These are phyloP conservation scores for Cryphonectria carpinicola DNA, from an alignment of 2,329 filamentous ascomycete genomes.

Conservation along the genomic window DNA sequence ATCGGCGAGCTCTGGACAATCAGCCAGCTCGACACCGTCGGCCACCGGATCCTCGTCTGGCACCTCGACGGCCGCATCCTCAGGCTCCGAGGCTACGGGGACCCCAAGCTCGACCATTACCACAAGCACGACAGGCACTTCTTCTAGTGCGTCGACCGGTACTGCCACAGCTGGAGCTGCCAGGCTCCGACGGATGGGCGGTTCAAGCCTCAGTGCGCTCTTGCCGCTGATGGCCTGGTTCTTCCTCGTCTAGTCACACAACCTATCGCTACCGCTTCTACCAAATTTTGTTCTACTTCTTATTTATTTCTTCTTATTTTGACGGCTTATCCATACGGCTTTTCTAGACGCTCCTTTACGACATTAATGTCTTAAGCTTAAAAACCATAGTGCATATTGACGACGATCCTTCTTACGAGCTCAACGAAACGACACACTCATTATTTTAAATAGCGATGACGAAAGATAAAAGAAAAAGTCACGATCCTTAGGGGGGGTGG, in stretches of 20 bases:
- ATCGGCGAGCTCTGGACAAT: constrained; percentile 20
- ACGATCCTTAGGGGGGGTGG: neutral
- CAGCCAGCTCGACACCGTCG: constrained; percentile 18
- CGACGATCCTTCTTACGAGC: constrained; percentile 2
- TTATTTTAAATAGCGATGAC: neutral
- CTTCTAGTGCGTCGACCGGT: constrained; percentile 15
- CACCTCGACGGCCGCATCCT: constrained; percentile 8
- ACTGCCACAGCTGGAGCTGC: constrained; percentile 9
- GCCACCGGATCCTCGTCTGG: constrained; percentile 15
- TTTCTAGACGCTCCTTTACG: constrained; percentile 20
- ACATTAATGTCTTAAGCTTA: constrained; percentile 17
- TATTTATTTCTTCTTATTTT: neutral
- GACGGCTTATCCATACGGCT: neutral
- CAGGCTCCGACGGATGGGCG: constrained; percentile 6
- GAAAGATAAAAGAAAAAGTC: neutral
- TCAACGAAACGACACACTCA: neutral
- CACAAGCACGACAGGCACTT: constrained; percentile 7
- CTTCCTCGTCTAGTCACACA: constrained; percentile 18
- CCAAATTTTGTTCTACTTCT: neutral
- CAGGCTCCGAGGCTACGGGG: constrained; percentile 7
- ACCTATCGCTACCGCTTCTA: neutral
- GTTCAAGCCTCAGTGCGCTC: constrained; percentile 14
- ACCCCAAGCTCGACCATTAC: constrained; percentile 5
- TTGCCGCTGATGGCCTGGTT: constrained; percentile 24
- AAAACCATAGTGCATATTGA: constrained; percentile 3